Percentiles rank a stretch among this genome's conserved stretches.
phyloP scores from a whole-genome alignment of 148 eudicot genomes.

The Selenicereus undatus region DNA sequence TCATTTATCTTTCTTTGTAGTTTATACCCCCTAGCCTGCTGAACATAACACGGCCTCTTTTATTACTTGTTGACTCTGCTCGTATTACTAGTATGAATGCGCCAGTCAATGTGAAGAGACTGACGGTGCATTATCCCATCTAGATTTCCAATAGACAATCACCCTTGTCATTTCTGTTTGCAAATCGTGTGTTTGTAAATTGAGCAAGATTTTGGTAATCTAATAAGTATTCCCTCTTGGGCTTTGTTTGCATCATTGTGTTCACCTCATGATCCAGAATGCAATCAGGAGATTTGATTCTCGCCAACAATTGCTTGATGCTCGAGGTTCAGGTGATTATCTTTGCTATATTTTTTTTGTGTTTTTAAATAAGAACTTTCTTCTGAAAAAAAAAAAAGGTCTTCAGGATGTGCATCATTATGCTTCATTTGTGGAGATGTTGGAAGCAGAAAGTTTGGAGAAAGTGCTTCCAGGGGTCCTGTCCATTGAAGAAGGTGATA shows the following conservation, averaged over 20 bases:
- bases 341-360: conserved; percentile 1
- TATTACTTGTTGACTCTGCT: too few relatives aligned
- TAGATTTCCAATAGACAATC: background rate
- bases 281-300: conserved; percentile 52
- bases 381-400: conserved; percentile 10
- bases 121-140: background rate
- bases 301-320: conserved; percentile 73
- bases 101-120: background rate
- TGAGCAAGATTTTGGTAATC: background rate
- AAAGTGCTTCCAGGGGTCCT: conserved; percentile 76
- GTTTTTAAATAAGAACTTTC: background rate
- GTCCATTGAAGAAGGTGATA: conserved; percentile 68
- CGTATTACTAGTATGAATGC: too few relatives aligned
- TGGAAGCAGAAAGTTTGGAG: conserved; percentile 57
- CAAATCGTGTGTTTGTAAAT: background rate
- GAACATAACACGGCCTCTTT: too few relatives aligned
- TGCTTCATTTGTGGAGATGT: conserved; percentile 75
- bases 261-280: conserved; percentile 37
- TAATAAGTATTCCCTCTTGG: background rate
- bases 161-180: conserved; percentile 3
- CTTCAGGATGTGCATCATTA: conserved; percentile 56
- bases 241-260: background rate
- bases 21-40: background rate
- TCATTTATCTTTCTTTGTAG: too few relatives aligned
- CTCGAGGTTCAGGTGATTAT: conserved; percentile 66